phyloP scores from a whole-genome alignment of 148 eudicot genomes.

The Cornus florida region DNA sequence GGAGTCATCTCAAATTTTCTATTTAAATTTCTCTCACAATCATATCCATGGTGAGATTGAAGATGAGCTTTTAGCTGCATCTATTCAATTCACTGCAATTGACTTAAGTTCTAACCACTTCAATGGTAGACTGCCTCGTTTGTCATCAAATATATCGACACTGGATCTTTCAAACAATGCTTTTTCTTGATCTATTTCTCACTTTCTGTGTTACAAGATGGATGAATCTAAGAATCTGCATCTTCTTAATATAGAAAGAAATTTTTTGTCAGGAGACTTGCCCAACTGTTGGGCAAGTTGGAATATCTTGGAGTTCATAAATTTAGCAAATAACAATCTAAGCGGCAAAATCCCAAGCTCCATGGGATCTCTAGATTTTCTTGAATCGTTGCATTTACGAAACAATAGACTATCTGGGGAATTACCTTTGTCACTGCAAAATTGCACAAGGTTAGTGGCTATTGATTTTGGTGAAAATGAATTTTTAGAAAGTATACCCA shows the following conservation, averaged over 20 bases:
- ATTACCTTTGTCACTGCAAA: constrained; percentile 9
- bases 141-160: not conserved
- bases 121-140: not conserved
- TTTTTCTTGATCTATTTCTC: no score
- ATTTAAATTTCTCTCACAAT: not conserved
- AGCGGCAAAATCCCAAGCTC: not conserved
- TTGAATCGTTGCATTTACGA: not conserved
- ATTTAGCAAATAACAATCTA: not conserved
- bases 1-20: not conserved
- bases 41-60: not conserved
- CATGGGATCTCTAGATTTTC: not conserved
- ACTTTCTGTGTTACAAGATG: no score
- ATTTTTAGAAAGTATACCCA: no score
- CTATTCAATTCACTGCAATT: not conserved
- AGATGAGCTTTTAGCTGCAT: not conserved
- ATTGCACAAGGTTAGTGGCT: not conserved
- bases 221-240: no score
- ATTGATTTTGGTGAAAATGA: constrained; percentile 10
- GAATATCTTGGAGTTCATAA: no score
- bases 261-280: no score
- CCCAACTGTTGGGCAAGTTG: no score
- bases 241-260: no score
- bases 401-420: not conserved
- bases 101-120: not conserved
- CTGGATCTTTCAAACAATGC: not conserved